These are phyloP conservation scores for Globisporangium polare DNA, from an alignment of 352 stramenopile species.

Conservation along the genomic window DNA sequence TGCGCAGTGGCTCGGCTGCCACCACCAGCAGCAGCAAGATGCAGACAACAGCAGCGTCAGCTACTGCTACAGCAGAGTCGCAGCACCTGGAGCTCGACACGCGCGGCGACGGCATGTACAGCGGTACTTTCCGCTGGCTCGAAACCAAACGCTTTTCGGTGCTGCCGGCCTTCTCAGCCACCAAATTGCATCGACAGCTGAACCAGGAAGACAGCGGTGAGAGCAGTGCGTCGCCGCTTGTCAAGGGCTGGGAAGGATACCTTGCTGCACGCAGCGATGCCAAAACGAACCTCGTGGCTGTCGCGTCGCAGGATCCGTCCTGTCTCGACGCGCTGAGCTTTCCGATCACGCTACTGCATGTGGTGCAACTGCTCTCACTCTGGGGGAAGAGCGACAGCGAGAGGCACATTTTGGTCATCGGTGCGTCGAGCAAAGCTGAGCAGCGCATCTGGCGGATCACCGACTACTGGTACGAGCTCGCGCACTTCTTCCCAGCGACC, in stretches of 20 bases:
- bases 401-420: constrained; percentile 48
- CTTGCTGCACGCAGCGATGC: constrained; percentile 29
- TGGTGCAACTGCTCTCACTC: constrained; percentile 31
- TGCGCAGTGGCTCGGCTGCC: too few relatives aligned
- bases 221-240: neutral
- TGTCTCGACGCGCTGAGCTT: constrained; percentile 77
- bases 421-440: constrained; percentile 64
- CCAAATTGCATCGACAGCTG: neutral
- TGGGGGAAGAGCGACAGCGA: neutral
- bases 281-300: constrained; percentile 26
- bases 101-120: constrained; percentile 76
- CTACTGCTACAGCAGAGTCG: neutral
- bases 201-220: neutral
- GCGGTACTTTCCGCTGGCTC: constrained; percentile 74
- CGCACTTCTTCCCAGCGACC: constrained; percentile 27
- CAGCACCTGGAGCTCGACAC: constrained; percentile 53
- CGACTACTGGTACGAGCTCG: constrained; percentile 64
- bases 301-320: constrained; percentile 47
- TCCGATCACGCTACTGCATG: constrained; percentile 57
- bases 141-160: constrained; percentile 53
- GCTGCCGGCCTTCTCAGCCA: constrained; percentile 20
- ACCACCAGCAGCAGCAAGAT: neutral
- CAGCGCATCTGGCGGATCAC: constrained; percentile 64
- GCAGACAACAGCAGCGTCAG: neutral
- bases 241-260: constrained; percentile 49